Evolutionary conservation across 208 protist species (phyloP).

Genomic region (Wallacemonas sp.): DNA sequence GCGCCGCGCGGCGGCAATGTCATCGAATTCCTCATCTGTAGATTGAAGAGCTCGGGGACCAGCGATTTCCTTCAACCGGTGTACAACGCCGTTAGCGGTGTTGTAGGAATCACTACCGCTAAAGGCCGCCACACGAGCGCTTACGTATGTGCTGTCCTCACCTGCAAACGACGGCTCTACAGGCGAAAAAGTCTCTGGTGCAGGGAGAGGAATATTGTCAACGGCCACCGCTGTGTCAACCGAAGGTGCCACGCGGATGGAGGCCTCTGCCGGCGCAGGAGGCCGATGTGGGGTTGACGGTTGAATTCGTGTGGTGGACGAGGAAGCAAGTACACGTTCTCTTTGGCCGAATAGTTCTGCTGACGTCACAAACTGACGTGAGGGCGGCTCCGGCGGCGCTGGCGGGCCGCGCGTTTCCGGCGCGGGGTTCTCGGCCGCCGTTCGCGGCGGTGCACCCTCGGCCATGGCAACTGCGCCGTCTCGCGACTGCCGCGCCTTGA

Average conservation of each 20-base stretch:
- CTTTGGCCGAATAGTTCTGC: too few relatives aligned
- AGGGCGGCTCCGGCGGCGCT: neutral
- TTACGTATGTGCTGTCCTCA: neutral
- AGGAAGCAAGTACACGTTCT: too few relatives aligned
- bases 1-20: neutral
- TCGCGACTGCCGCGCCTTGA: neutral
- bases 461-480: too few relatives aligned
- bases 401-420: neutral
- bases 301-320: too few relatives aligned
- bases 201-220: too few relatives aligned
- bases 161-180: neutral
- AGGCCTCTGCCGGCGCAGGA: too few relatives aligned
- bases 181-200: too few relatives aligned
- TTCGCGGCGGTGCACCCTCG: too few relatives aligned
- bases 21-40: neutral
- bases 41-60: neutral
- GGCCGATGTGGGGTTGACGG: too few relatives aligned
- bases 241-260: too few relatives aligned
- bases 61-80: conserved; percentile 4
- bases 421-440: too few relatives aligned
- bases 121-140: neutral
- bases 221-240: too few relatives aligned
- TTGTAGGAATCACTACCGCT: neutral
- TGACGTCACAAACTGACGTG: conserved; percentile 6
- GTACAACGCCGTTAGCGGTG: neutral